Conservation (phyloP, 257 asterid genomes). For the Solanum ossicruentum region DNA sequence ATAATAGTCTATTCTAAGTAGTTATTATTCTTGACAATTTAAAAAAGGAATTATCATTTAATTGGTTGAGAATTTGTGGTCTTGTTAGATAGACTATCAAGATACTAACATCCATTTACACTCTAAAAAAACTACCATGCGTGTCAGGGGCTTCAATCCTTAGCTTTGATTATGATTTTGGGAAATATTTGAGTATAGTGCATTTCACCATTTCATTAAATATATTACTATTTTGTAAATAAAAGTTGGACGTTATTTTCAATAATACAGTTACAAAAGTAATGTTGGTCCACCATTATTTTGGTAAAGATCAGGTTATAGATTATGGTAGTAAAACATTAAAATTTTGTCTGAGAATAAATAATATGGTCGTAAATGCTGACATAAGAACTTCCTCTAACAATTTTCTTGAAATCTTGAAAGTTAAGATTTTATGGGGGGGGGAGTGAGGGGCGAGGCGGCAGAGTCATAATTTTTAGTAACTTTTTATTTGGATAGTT, state of each 20-base stretch:
- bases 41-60: not conserved
- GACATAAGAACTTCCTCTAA: not conserved
- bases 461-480: too few species aligned
- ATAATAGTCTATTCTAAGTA: not conserved
- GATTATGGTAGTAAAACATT: not conserved
- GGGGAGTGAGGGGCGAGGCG: too few species aligned
- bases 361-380: not conserved
- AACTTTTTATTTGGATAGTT: too few species aligned
- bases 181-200: not conserved
- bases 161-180: not conserved
- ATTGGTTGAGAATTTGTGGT: not conserved
- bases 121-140: not conserved
- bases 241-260: not conserved
- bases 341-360: not conserved
- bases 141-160: not conserved
- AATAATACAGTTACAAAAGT: not conserved
- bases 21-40: not conserved
- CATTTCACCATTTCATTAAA: not conserved
- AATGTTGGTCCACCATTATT: not conserved
- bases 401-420: not conserved
- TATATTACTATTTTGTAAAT: not conserved
- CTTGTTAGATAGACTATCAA: not conserved
- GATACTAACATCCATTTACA: not conserved
- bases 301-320: not conserved
- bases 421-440: not conserved